phyloP scores from a whole-genome alignment of 108 stramenopile species.

The Tribonema minus region DNA sequence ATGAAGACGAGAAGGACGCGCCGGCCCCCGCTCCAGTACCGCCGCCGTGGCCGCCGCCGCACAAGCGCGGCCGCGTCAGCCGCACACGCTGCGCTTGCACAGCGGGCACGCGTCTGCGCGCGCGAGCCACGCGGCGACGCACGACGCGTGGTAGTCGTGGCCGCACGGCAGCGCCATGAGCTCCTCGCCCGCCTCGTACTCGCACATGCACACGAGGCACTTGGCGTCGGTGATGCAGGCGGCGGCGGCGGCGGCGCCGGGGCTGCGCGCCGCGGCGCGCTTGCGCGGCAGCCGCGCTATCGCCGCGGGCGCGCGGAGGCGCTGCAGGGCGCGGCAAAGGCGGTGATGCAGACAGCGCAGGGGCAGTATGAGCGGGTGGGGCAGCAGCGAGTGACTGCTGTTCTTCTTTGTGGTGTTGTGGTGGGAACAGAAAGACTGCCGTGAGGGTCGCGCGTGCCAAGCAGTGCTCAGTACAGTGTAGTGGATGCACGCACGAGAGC shows the following conservation, averaged over 20 bases:
- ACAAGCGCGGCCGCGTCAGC: neutral
- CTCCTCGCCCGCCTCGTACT: constrained; percentile 69
- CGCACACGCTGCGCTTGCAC: neutral
- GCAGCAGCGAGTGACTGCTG: too few species aligned
- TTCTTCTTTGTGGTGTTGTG: too few species aligned
- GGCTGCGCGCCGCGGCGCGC: neutral
- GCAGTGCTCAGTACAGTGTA: too few species aligned
- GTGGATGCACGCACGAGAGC: too few species aligned
- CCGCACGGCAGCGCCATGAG: constrained; percentile 70
- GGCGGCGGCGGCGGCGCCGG: neutral
- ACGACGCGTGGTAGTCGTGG: constrained; percentile 71
- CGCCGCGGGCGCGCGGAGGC: neutral
- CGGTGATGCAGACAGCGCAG: too few species aligned
- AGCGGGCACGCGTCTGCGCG: neutral
- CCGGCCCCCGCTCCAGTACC: neutral
- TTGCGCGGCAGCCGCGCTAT: neutral
- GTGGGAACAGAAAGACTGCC: too few species aligned
- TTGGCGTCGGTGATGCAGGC: neutral
- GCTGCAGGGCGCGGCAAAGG: too few species aligned
- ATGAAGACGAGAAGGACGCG: too few species aligned
- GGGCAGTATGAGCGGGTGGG: too few species aligned
- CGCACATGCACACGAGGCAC: constrained; percentile 81
- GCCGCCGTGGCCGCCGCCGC: neutral
- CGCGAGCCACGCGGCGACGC: neutral
- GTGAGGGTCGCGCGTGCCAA: too few species aligned